Evolutionary conservation across 805 yeast genomes (phyloP).

Genomic region (Starmerella vaccinii): DNA sequence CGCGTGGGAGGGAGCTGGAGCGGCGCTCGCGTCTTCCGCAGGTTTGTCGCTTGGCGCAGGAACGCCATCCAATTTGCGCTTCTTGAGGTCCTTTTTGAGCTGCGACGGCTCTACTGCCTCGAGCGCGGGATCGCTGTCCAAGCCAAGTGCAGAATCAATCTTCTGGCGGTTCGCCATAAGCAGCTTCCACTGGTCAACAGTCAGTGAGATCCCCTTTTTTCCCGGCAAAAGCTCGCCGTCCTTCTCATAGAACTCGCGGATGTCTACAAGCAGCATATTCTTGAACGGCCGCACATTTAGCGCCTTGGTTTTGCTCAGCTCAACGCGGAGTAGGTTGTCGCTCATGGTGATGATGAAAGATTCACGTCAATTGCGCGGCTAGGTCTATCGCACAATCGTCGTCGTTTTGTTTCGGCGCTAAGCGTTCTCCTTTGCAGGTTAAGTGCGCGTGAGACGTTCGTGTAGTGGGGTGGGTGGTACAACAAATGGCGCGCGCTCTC

Average conservation of each 20-base stretch:
- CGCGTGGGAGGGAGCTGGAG: too few relatives aligned
- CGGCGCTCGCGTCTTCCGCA: too few relatives aligned
- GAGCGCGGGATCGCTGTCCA: constrained; percentile 1
- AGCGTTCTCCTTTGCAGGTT: too few relatives aligned
- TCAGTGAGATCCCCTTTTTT: constrained; percentile 41
- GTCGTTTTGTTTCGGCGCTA: too few relatives aligned
- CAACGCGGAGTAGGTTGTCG: constrained; percentile 9
- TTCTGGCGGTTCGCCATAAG: constrained; percentile 9
- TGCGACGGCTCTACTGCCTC: constrained; percentile 3
- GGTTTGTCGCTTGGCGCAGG: too few relatives aligned
- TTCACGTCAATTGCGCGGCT: too few relatives aligned
- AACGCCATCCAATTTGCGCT: not conserved
- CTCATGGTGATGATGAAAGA: too few relatives aligned
- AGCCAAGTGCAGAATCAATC: constrained; percentile 13
- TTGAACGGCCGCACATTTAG: constrained; percentile 67
- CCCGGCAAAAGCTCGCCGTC: constrained; percentile 69
- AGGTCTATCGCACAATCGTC: too few relatives aligned
- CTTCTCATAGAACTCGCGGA: constrained; percentile 63
- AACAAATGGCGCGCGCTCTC: too few relatives aligned
- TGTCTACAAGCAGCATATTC: constrained; percentile 59
- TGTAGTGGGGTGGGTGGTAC: too few relatives aligned
- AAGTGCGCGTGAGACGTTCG: too few relatives aligned
- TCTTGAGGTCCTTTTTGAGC: not conserved
- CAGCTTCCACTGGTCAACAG: constrained; percentile 18
- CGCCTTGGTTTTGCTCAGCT: constrained; percentile 52